Conservation (phyloP, 805 yeast species). For the Suhomyces emberorum region DNA sequence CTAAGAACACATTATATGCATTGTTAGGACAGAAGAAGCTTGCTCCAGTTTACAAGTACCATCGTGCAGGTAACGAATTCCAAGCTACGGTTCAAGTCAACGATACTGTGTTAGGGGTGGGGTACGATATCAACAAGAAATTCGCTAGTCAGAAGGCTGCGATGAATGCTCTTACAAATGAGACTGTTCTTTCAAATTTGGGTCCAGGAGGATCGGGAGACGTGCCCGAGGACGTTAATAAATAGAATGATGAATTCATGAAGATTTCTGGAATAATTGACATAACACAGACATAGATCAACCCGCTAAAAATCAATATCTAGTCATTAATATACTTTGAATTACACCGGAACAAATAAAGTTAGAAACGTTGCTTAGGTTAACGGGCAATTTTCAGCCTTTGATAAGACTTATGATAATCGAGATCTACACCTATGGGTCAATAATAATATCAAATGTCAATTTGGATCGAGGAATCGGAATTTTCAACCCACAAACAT, state of each 20-base stretch:
- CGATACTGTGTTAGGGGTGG: conserved; percentile 29
- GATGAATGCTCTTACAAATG: conserved; percentile 23
- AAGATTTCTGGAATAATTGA: not conserved
- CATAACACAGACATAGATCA: no score
- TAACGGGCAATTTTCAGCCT: no score
- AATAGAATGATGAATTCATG: not conserved
- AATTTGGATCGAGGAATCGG: no score
- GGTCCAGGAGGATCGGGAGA: conserved; percentile 2
- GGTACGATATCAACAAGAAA: conserved; percentile 32
- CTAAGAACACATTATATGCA: conserved; percentile 31
- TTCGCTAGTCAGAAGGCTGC: conserved; percentile 40
- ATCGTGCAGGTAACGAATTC: conserved; percentile 16
- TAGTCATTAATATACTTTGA: no score
- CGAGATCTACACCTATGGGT: no score
- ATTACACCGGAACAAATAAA: no score
- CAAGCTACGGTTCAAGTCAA: conserved; percentile 27
- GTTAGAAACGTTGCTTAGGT: no score
- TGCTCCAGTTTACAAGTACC: conserved; percentile 30
- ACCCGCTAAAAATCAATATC: not conserved
- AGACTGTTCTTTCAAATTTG: conserved; percentile 8
- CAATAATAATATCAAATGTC: no score
- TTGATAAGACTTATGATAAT: no score
- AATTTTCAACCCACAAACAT: no score
- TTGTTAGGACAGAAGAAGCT: conserved; percentile 19
- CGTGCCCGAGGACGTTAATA: no score